Conservation (phyloP, 345 rosid genomes). For the Gossypium rotundifolium region DNA sequence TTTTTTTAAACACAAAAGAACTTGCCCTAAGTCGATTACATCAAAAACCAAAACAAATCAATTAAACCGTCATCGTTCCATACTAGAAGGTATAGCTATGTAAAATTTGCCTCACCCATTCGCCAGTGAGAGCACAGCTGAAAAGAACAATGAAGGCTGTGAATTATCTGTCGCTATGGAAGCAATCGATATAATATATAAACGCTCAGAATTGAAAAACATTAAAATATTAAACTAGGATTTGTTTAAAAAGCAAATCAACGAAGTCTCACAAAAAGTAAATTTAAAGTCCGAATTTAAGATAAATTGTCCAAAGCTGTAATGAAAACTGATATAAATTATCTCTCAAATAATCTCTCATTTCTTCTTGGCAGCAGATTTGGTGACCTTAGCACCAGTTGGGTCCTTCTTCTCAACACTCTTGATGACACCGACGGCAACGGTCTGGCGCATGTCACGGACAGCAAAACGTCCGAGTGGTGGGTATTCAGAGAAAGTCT, state of each 20-base stretch:
- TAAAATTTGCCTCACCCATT: no score
- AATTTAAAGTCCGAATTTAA: neutral
- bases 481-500: slow-evolving; percentile 25
- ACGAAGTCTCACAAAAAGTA: neutral
- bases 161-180: no score
- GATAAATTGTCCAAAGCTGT: neutral
- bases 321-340: neutral
- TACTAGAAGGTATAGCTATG: no score
- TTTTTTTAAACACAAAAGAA: no score
- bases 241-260: neutral
- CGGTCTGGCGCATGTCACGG: slow-evolving; percentile 29
- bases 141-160: no score
- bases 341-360: neutral
- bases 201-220: neutral
- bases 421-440: slow-evolving; percentile 29
- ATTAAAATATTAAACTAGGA: neutral
- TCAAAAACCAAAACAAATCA: no score
- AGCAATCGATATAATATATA: no score
- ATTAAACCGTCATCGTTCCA: no score
- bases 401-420: slow-evolving; percentile 29
- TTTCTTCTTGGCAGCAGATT: slow-evolving; percentile 25
- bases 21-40: no score
- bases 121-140: no score
- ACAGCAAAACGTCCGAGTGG: slow-evolving; percentile 29
- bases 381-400: slow-evolving; percentile 27